Evolutionary conservation across 768 basidiomycete genomes (phyloP).

Genomic region (Auricularia heimuer): DNA sequence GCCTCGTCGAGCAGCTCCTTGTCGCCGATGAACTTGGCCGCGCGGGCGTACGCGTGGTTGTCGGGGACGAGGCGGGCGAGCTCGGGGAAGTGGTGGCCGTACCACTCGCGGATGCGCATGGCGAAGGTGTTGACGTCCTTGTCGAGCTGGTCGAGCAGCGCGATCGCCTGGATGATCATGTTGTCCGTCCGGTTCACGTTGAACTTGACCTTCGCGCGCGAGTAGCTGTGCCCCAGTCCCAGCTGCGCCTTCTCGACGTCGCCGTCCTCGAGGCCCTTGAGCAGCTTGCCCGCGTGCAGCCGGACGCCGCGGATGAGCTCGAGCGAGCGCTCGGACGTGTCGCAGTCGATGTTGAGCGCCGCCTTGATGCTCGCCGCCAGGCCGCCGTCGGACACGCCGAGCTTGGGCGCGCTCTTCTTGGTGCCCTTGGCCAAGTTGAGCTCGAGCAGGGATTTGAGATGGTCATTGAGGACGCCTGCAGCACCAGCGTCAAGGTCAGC

Average conservation of each 20-base stretch:
- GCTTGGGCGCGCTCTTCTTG: constrained; percentile 39
- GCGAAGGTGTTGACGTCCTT: constrained; percentile 99
- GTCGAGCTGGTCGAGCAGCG: constrained; percentile 95
- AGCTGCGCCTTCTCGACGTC: constrained; percentile 92
- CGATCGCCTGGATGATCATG: constrained; percentile 99
- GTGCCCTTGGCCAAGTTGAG: constrained; percentile 75
- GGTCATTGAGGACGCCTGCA: constrained; percentile 75
- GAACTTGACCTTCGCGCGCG: constrained; percentile 95
- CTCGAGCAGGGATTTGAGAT: constrained; percentile 75
- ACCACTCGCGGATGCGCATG: constrained; percentile 98
- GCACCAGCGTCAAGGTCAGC: constrained; percentile 3
- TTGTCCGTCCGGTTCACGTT: constrained; percentile 94
- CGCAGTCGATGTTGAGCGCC: constrained; percentile 62
- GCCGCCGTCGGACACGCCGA: constrained; percentile 69
- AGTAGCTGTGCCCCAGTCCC: constrained; percentile 95
- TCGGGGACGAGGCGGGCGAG: constrained; percentile 88
- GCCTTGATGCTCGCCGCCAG: constrained; percentile 73
- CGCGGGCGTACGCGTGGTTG: constrained; percentile 86
- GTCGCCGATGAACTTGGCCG: constrained; percentile 80
- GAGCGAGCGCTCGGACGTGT: constrained; percentile 67
- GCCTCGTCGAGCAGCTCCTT: constrained; percentile 74
- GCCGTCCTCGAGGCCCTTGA: constrained; percentile 78
- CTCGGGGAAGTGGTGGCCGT: constrained; percentile 98
- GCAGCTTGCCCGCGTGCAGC: constrained; percentile 78
- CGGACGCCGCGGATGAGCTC: constrained; percentile 91